phyloP scores from a whole-genome alignment of 176 grass and related monocot genomes.

The Rhynchospora tenuis region DNA sequence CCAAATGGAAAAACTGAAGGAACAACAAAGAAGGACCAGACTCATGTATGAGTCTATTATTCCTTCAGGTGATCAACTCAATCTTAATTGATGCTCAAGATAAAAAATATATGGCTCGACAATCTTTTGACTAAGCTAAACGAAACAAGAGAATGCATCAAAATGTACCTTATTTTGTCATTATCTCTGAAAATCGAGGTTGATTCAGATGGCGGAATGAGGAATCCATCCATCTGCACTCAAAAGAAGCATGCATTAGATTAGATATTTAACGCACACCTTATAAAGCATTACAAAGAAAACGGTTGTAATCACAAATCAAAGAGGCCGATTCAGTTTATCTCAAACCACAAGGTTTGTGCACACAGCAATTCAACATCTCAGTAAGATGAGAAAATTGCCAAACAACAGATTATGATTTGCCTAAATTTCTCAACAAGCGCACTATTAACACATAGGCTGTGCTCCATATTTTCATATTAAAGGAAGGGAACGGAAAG shows the following conservation, averaged over 20 bases:
- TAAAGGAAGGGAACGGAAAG: too few relatives aligned
- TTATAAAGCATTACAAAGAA: not conserved
- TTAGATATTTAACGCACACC: not conserved
- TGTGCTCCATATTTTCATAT: too few relatives aligned
- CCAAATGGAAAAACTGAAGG: not conserved
- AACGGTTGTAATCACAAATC: not conserved
- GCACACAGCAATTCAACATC: not conserved
- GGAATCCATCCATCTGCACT: slow-evolving; percentile 10
- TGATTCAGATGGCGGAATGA: slow-evolving; percentile 3
- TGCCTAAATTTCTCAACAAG: not conserved
- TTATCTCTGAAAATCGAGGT: slow-evolving; percentile 19
- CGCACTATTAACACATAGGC: not conserved
- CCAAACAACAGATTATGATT: not conserved
- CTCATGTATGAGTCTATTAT: not conserved
- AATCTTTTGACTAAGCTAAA: not conserved
- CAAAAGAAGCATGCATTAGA: not conserved
- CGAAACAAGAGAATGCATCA: not conserved
- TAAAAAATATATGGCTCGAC: not conserved
- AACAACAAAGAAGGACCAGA: not conserved
- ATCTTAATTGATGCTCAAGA: not conserved
- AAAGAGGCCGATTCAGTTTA: not conserved
- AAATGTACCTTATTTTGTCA: slow-evolving; percentile 16
- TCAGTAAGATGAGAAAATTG: not conserved
- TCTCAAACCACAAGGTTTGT: not conserved
- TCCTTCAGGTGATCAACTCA: not conserved